Percentiles rank a stretch among this genome's conserved stretches.
Conservation (phyloP, 371 early-diverging fungal genomes). For the Mucor plumbeus region DNA sequence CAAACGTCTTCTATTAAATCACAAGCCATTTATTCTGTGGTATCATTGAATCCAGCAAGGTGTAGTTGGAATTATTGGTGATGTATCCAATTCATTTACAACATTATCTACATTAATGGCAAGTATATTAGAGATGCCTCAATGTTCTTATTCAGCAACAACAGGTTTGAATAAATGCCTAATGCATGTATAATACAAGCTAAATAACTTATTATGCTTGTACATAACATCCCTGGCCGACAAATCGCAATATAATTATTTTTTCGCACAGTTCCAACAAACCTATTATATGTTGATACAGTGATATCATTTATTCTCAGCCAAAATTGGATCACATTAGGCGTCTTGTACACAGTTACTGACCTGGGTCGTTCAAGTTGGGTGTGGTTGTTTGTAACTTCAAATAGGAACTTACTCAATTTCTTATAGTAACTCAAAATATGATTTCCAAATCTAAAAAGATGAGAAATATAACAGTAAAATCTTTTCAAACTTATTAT, state of each 20-base stretch:
- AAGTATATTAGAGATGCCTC: constrained; percentile 60
- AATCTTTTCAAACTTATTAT: constrained; percentile 5
- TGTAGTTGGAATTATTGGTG: constrained; percentile 61
- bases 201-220: no score
- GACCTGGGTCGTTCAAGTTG: constrained; percentile 55
- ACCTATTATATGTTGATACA: constrained; percentile 52
- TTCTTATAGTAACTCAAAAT: background rate
- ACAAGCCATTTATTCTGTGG: constrained; percentile 58
- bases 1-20: constrained; percentile 32
- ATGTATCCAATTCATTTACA: constrained; percentile 61
- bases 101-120: constrained; percentile 60
- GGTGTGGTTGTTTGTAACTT: constrained; percentile 20
- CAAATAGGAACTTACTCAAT: constrained; percentile 15
- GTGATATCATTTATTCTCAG: constrained; percentile 52
- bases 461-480: background rate
- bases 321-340: constrained; percentile 58
- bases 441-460: constrained; percentile 10
- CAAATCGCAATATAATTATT: constrained; percentile 61
- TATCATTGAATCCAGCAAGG: constrained; percentile 62
- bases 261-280: constrained; percentile 61
- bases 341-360: constrained; percentile 57
- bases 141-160: constrained; percentile 62
- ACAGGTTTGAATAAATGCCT: constrained; percentile 35
- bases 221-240: constrained; percentile 54
- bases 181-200: no score